Evolutionary conservation across 495 filamentous ascomycete genomes (phyloP).

Genomic region (Daldinia grandis): DNA sequence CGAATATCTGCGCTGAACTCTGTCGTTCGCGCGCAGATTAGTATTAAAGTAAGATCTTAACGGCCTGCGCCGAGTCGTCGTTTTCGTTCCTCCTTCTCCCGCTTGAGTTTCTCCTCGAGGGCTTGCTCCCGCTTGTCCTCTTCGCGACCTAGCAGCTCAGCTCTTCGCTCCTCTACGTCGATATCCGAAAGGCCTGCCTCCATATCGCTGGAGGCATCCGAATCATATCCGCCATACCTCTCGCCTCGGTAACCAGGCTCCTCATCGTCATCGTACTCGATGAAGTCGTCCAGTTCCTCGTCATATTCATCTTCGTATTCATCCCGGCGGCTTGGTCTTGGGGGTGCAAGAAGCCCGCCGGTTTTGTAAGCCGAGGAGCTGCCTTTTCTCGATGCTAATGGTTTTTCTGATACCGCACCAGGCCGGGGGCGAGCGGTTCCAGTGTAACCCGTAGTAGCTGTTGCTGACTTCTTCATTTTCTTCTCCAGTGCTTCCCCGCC

Average conservation of each 20-base stretch:
- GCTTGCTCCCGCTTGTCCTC: conserved; percentile 62
- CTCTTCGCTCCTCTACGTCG: conserved; percentile 64
- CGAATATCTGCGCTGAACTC: conserved; percentile 6
- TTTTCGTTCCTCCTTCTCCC: conserved; percentile 57
- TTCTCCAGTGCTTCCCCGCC: conserved; percentile 50
- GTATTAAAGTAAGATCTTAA: conserved; percentile 15
- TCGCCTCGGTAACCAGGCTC: conserved; percentile 52
- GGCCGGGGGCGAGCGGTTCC: conserved; percentile 62
- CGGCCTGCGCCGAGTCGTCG: conserved; percentile 39
- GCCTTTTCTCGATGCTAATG: conserved; percentile 38
- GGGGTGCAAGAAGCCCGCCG: conserved; percentile 45
- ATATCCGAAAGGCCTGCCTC: conserved; percentile 68
- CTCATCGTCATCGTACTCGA: conserved; percentile 64
- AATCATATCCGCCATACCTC: conserved; percentile 53
- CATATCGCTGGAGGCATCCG: conserved; percentile 66
- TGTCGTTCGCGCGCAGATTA: background rate
- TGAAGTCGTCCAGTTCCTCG: conserved; percentile 60
- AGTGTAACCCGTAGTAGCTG: conserved; percentile 65
- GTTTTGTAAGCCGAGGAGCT: conserved; percentile 30
- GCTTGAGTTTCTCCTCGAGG: conserved; percentile 53
- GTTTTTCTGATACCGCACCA: conserved; percentile 44
- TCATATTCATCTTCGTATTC: conserved; percentile 65
- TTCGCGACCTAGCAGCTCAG: conserved; percentile 55
- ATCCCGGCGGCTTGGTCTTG: conserved; percentile 47
- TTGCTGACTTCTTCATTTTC: conserved; percentile 65